Evolutionary conservation across 257 asterid species (phyloP), one percentile per base, ranked within the genome.

Genomic region (Jacaranda copaia): DNA sequence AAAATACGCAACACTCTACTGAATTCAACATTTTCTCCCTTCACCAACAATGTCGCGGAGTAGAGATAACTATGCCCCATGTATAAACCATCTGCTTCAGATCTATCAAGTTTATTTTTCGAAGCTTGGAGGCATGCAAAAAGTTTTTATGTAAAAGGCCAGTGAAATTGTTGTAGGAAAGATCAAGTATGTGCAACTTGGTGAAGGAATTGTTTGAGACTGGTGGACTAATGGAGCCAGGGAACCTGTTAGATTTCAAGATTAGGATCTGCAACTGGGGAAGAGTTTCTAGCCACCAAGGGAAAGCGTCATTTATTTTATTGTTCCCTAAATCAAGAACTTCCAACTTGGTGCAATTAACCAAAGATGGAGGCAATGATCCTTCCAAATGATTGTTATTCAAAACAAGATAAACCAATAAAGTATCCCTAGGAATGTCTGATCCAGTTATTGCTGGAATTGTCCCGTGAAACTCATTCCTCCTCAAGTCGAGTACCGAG

Each of bases 261-360:
- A 68, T 68, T 6, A 68, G 32, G 32, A 25, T 48, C 74, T 32
- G 35, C 19, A 68, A 49, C 25, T 46, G 3, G 1, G 19, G 46
- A 48, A 68, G 74, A 53, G 74, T 49, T 53, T 68, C 45, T 5
- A 68, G 60, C 60, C 73, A 68, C 73, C 59, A 68, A 1, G 73
- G 73, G 20, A 68, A 68, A 48, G 74, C 48, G 14, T 68, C 74
- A 6, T 32, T 5, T 68, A 68, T 5, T 35, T 20, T 49, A 55
- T 68, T 46, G 45, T 68, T 68, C 11, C 72, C 72, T 19, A 45
- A 4, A 1, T 68, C 73, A 13, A 48, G 18, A 25, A 68, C 73
- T 35, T 62, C 68, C 19, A 62, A 13, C 3, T 7, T 1, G 18
- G 72, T 66, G 72, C 72, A 66, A 19, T 66, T 66, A 38, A 55